phyloP scores from a whole-genome alignment of 768 basidiomycete genomes.

The Suillus spraguei region DNA sequence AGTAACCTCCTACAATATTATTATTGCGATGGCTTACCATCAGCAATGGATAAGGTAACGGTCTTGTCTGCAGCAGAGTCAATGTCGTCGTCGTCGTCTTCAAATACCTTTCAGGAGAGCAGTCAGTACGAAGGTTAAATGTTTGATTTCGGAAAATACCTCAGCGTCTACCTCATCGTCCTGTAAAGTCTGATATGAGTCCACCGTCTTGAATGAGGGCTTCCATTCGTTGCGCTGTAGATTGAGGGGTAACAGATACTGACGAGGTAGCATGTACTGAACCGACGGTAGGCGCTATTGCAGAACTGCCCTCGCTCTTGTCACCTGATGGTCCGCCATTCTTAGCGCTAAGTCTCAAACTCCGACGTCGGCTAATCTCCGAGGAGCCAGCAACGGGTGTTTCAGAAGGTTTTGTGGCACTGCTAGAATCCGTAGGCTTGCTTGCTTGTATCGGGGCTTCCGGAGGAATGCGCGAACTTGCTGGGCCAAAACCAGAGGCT shows the following conservation, averaged over 20 bases:
- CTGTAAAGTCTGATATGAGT: slow-evolving; percentile 74
- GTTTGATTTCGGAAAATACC: slow-evolving; percentile 27
- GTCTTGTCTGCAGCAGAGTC: slow-evolving; percentile 81
- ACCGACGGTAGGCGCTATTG: slow-evolving; percentile 16
- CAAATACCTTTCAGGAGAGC: slow-evolving; percentile 58
- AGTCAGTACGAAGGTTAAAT: slow-evolving; percentile 18
- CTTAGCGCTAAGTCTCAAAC: slow-evolving; percentile 81
- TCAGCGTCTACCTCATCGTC: slow-evolving; percentile 87
- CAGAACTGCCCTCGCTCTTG: slow-evolving; percentile 20
- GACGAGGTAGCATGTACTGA: slow-evolving; percentile 28
- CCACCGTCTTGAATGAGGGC: slow-evolving; percentile 63
- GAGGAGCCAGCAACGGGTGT: slow-evolving; percentile 38
- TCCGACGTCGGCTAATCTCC: slow-evolving; percentile 67
- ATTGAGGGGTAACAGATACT: slow-evolving; percentile 24
- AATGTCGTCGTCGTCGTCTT: slow-evolving; percentile 81
- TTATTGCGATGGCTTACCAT: slow-evolving; percentile 51
- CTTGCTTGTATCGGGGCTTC: slow-evolving; percentile 35
- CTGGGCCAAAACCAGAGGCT: slow-evolving; percentile 67
- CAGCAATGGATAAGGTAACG: slow-evolving; percentile 78
- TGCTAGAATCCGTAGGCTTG: slow-evolving; percentile 22
- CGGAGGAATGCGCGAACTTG: slow-evolving; percentile 38
- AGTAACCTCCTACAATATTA: slow-evolving; percentile 1
- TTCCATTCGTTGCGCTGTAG: slow-evolving; percentile 41
- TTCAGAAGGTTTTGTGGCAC: slow-evolving; percentile 29
- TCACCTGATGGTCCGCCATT: slow-evolving; percentile 34